Percentiles rank a stretch among this genome's conserved stretches.
Conservation (phyloP, 306 rosid genomes). For the Casuarina glauca region DNA sequence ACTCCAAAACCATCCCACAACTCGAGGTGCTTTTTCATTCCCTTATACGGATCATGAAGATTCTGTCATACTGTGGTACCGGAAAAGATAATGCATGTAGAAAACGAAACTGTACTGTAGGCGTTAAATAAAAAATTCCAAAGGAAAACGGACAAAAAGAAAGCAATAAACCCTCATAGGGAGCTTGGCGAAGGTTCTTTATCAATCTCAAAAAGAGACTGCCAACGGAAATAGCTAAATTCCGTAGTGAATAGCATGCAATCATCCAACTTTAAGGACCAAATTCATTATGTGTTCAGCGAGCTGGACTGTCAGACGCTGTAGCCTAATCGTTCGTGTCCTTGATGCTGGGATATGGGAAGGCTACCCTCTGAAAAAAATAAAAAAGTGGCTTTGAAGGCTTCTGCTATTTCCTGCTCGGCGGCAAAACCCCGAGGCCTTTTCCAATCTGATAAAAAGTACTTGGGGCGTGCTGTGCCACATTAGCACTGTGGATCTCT, state of each 20-base stretch:
- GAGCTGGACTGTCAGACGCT: background rate
- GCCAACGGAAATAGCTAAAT: constrained; percentile 35
- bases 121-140: constrained; percentile 49
- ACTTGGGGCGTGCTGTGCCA: constrained; percentile 39
- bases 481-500: constrained; percentile 34
- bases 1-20: constrained; percentile 31
- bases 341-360: constrained; percentile 28
- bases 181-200: constrained; percentile 30
- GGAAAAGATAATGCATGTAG: constrained; percentile 22
- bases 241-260: constrained; percentile 25
- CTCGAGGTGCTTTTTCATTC: constrained; percentile 30
- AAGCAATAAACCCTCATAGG: constrained; percentile 38
- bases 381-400: constrained; percentile 19
- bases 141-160: constrained; percentile 61
- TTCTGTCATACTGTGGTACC: constrained; percentile 34
- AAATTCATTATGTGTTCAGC: constrained; percentile 20
- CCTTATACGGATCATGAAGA: constrained; percentile 39
- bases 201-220: constrained; percentile 34
- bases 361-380: constrained; percentile 25
- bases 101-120: constrained; percentile 33
- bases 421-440: constrained; percentile 28
- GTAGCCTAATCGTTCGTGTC: constrained; percentile 16
- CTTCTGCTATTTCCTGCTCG: constrained; percentile 24
- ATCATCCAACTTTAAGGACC: constrained; percentile 23
- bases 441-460: constrained; percentile 31